Evolutionary conservation across 2,329 filamentous ascomycete species (phyloP).

Genomic region (Aspergillus flavus): DNA sequence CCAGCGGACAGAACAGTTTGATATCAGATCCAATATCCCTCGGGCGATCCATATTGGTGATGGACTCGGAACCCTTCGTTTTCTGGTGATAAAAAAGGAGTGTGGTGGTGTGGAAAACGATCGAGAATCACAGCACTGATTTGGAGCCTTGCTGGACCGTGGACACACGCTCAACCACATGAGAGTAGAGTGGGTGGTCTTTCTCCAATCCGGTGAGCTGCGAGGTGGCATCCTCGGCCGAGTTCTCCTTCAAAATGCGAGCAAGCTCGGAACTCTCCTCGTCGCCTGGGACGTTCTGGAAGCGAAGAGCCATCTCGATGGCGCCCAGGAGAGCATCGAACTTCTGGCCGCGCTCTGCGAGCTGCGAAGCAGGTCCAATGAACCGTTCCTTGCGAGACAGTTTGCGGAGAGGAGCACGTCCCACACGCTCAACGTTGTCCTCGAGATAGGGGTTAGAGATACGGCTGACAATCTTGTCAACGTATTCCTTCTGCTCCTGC

Average conservation of each 20-base stretch:
- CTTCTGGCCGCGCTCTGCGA: conserved; percentile 77
- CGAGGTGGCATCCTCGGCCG: conserved; percentile 72
- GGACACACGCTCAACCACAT: conserved; percentile 76
- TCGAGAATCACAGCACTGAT: conserved; percentile 24
- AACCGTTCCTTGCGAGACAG: conserved; percentile 94
- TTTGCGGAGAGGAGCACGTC: conserved; percentile 91
- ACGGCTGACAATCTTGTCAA: conserved; percentile 86
- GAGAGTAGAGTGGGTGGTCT: conserved; percentile 74
- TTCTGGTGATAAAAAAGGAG: conserved; percentile 19
- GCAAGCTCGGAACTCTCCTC: conserved; percentile 86
- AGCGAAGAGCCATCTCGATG: conserved; percentile 89
- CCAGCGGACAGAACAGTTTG: conserved; percentile 27
- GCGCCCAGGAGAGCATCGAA: conserved; percentile 76
- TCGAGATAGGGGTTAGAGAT: conserved; percentile 93
- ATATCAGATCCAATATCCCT: conserved; percentile 20
- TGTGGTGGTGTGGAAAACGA: conserved; percentile 6
- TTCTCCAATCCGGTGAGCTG: conserved; percentile 81
- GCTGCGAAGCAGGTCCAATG: conserved; percentile 84
- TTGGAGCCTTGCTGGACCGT: conserved; percentile 68
- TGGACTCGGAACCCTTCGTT: conserved; percentile 29
- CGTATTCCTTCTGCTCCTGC: conserved; percentile 80
- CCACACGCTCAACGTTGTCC: conserved; percentile 92
- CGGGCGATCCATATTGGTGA: conserved; percentile 30
- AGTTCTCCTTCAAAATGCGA: conserved; percentile 76
- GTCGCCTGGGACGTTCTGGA: conserved; percentile 91